A percentile compares a stretch with the other conserved stretches of the same genome.
Conservation (phyloP, 495 filamentous ascomycete species). For the Alectoria sarmentosa region DNA sequence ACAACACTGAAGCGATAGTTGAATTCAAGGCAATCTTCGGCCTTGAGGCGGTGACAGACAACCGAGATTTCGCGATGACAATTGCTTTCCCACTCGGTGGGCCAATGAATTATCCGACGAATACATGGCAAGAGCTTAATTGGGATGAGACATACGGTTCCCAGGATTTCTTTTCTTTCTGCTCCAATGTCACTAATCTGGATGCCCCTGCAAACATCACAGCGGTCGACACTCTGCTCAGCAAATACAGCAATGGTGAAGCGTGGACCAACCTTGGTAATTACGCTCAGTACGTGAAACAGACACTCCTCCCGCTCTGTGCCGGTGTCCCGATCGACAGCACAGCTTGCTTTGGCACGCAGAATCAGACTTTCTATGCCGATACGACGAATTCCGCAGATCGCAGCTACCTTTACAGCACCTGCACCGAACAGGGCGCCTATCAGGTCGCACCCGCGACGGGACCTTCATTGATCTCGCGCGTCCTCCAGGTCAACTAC, state of each 20-base stretch:
- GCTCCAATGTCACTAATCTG: constrained; percentile 41
- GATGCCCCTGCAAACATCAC: constrained; percentile 37
- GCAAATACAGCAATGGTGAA: constrained; percentile 40
- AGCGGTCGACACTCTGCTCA: constrained; percentile 35
- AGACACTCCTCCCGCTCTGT: constrained; percentile 36
- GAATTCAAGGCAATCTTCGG: constrained; percentile 40
- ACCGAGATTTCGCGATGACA: constrained; percentile 39
- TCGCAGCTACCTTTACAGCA: constrained; percentile 42
- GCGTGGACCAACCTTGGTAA: constrained; percentile 43
- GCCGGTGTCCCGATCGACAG: constrained; percentile 36
- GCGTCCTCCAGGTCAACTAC: constrained; percentile 39
- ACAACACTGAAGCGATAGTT: constrained; percentile 32
- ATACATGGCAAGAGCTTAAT: constrained; percentile 45
- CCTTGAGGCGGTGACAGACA: constrained; percentile 33
- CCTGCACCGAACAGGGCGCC: constrained; percentile 42
- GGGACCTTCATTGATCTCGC: constrained; percentile 37
- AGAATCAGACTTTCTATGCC: constrained; percentile 37
- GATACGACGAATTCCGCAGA: constrained; percentile 30
- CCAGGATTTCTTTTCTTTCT: constrained; percentile 44
- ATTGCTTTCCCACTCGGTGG: constrained; percentile 42
- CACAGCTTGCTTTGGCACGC: constrained; percentile 39
- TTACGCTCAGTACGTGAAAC: constrained; percentile 43
- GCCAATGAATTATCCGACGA: constrained; percentile 40
- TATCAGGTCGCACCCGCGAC: constrained; percentile 40
- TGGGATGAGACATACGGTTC: constrained; percentile 34